phyloP scores from a whole-genome alignment of 192 early-diverging fungal genomes.

The Coemansia sp. region DNA sequence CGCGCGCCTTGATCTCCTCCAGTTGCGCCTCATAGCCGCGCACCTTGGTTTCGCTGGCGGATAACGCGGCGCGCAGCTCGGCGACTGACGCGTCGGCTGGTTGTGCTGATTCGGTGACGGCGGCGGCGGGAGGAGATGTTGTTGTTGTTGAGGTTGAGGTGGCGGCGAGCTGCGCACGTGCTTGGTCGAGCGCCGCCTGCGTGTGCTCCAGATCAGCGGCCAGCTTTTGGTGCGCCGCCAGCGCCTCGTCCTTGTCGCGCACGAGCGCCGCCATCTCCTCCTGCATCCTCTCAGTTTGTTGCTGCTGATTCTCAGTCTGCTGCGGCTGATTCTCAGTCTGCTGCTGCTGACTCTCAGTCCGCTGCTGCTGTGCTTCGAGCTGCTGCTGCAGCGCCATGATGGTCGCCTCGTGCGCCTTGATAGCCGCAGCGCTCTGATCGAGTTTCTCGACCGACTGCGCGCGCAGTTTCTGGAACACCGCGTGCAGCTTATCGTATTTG shows the following conservation, averaged over 20 bases:
- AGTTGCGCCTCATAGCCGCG: conserved; percentile 31
- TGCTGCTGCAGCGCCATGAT: conserved; percentile 31
- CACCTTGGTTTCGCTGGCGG: conserved; percentile 38
- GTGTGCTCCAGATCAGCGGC: conserved; percentile 18
- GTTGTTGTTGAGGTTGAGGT: conserved; percentile 2
- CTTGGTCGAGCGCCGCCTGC: conserved; percentile 11
- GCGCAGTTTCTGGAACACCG: conserved; percentile 39
- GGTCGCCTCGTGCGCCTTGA: conserved; percentile 27
- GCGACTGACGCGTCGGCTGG: conserved; percentile 22
- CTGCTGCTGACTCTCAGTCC: conserved; percentile 7
- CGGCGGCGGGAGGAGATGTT: too few relatives aligned
- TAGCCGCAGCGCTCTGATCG: conserved; percentile 13
- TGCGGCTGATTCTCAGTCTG: conserved; percentile 4
- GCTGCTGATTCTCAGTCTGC: conserved; percentile 18
- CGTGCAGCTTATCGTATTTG: conserved; percentile 35
- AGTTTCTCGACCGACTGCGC: conserved; percentile 38
- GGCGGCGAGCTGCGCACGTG: conserved; percentile 13
- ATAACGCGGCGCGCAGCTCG: conserved; percentile 56
- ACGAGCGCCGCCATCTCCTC: conserved; percentile 29
- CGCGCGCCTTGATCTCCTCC: conserved; percentile 41
- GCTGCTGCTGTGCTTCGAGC: conserved; percentile 14
- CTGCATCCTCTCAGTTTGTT: conserved; percentile 1
- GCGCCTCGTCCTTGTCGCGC: conserved; percentile 40
- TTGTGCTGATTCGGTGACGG: too few relatives aligned
- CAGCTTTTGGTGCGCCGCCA: conserved; percentile 35